Base-by-base conservation (phyloP, 345 rosid species). In the Eucalyptus cloeziana region DNA sequence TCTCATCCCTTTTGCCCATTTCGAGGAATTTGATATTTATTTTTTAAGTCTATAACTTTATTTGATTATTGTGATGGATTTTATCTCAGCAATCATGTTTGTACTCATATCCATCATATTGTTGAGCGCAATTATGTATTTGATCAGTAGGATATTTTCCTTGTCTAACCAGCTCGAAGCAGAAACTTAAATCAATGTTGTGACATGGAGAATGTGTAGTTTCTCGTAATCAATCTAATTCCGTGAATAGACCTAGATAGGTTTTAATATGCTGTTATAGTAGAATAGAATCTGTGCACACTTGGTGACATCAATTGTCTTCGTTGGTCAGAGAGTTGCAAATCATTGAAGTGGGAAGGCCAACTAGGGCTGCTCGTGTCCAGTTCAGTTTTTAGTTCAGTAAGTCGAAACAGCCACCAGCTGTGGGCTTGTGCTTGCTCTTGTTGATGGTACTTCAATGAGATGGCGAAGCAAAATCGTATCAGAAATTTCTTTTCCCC, bases 391-490 rank as follows among this genome's bases (percentile, higher is more conserved):
- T 31, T 67, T 33, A 14, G 43, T 64, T 31, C 43, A 4, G 79
- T 67, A 67, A 37, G 22, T 67, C 0, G 7, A 67, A 67, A 67
- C 19, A 31, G 79, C 37, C 43, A 31, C 40, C 79, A 2, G 24
- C 43, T 8, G 43, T 10, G 22, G 43, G 76, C 11, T 31, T 67
- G 40, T 67, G 43, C 79, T 31, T 31, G 33, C 43, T 25, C 69
- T 60, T 60, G 67, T 25, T 27, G 67, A 25, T 60, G 67, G 1
- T 0, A 60, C 3, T 60, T 11, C n/a, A 13, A 60, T 25, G 69
- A 60, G 69, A 60, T 37, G 94, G 85, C 92, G 93, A 71, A 93
- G 94, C 62, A 94, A 94, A 79, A 87, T 94, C 31, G 13, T 60
- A 60, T 25, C 90, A 90, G 13, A 94, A 94, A 67, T 56, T 52